A percentile compares a stretch with the other conserved stretches of the same genome.
These are phyloP conservation scores for Arctium lappa DNA, from an alignment of 129 eudicot genomes.

Conservation along the genomic window DNA sequence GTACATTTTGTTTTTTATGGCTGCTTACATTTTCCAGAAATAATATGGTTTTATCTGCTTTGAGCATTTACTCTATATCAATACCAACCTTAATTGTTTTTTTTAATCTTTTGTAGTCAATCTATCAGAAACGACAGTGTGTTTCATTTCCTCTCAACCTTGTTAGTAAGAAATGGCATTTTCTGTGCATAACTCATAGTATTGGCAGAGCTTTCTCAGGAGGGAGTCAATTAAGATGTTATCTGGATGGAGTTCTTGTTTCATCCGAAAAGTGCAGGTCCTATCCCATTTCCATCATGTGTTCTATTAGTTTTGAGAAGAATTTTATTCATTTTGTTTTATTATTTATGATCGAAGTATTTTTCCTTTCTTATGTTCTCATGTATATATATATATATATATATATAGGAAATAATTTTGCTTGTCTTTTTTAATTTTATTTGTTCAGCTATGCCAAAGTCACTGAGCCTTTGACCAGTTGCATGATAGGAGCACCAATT, in stretches of 20 bases:
- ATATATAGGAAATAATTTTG: not conserved
- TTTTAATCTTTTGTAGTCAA: slow-evolving; percentile 56
- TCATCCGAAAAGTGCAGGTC: slow-evolving; percentile 97
- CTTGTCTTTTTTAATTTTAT: slow-evolving; percentile 12
- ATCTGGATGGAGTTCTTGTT: slow-evolving; percentile 77
- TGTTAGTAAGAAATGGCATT: slow-evolving; percentile 83
- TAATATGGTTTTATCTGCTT: not conserved
- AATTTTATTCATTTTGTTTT: not conserved
- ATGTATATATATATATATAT: not conserved
- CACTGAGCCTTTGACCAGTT: slow-evolving; percentile 60
- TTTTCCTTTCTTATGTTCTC: not conserved
- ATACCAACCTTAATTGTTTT: slow-evolving; percentile 8
- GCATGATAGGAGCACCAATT: slow-evolving; percentile 76
- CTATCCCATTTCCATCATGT: not conserved
- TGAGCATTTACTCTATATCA: slow-evolving; percentile 9
- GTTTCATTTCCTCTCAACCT: slow-evolving; percentile 61
- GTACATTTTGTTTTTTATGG: slow-evolving; percentile 1
- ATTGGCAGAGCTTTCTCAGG: slow-evolving; percentile 97
- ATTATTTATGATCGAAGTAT: not conserved
- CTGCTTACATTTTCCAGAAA: not conserved
- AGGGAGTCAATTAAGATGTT: slow-evolving; percentile 90
- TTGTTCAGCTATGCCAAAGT: slow-evolving; percentile 83
- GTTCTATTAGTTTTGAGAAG: not conserved
- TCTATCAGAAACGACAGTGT: slow-evolving; percentile 82
- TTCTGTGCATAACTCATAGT: slow-evolving; percentile 77